phyloP scores from a whole-genome alignment of 371 early-diverging fungal genomes.

The Mucor mucedo region DNA sequence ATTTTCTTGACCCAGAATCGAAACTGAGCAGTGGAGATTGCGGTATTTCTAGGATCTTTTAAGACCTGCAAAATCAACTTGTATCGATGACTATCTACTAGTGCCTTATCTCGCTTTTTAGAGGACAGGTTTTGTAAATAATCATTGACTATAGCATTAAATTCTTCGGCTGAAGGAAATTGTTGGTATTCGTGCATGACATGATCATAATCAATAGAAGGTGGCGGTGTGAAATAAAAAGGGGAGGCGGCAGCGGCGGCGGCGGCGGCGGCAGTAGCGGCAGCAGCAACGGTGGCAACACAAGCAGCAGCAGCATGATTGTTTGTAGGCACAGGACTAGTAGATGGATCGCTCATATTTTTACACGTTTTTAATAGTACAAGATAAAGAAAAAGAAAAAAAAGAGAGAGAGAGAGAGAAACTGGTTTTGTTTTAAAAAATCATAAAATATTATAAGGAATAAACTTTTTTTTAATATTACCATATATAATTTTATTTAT shows the following conservation, averaged over 20 bases:
- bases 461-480: conserved; percentile 3
- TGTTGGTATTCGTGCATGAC: conserved; percentile 38
- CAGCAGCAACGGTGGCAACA: conserved; percentile 10
- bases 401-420: background rate
- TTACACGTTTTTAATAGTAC: conserved; percentile 1
- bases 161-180: conserved; percentile 41
- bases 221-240: background rate
- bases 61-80: conserved; percentile 59
- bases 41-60: conserved; percentile 64
- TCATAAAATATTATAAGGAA: background rate
- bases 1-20: conserved; percentile 73
- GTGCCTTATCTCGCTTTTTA: conserved; percentile 67
- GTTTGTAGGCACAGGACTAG: conserved; percentile 1
- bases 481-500: background rate
- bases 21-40: conserved; percentile 70
- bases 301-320: conserved; percentile 10
- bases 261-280: conserved; percentile 4
- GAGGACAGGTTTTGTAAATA: conserved; percentile 62
- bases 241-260: conserved; percentile 6
- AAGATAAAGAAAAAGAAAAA: conserved; percentile 10
- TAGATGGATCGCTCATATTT: background rate
- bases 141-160: conserved; percentile 49
- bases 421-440: background rate
- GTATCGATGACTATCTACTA: conserved; percentile 59
- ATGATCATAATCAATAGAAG: conserved; percentile 1